A percentile compares a stretch with the other conserved stretches of the same genome.
Conservation (phyloP, 805 yeast genomes). For the Lachancea kluyveri region DNA sequence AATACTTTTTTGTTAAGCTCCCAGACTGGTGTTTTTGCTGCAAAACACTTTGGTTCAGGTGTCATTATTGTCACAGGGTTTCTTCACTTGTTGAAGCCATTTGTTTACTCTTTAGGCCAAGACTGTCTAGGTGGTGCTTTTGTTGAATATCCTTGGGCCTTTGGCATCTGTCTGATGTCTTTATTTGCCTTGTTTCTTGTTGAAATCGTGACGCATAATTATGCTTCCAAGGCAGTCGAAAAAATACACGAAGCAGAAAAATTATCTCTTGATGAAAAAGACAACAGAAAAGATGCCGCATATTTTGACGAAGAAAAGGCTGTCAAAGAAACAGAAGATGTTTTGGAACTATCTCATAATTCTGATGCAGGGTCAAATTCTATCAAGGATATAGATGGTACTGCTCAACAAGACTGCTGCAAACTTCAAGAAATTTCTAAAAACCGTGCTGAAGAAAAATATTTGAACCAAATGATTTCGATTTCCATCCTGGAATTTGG, state of each 20-base stretch:
- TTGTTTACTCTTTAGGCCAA: too few relatives aligned
- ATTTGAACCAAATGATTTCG: conserved; percentile 48
- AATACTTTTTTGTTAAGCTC: too few relatives aligned
- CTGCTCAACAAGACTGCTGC: too few relatives aligned
- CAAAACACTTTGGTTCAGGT: conserved; percentile 78
- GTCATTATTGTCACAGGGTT: conserved; percentile 80
- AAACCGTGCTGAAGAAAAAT: conserved; percentile 39
- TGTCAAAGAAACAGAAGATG: too few relatives aligned
- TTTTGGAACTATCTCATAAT: too few relatives aligned
- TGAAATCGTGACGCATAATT: conserved; percentile 43
- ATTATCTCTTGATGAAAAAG: too few relatives aligned
- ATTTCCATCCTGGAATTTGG: conserved; percentile 70
- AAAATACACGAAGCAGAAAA: too few relatives aligned
- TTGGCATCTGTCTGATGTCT: conserved; percentile 45
- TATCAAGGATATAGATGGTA: too few relatives aligned
- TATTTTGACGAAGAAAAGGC: too few relatives aligned
- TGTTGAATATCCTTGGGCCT: conserved; percentile 48
- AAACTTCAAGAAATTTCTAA: too few relatives aligned
- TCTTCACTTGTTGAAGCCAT: conserved; percentile 62
- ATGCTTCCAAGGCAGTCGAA: conserved; percentile 34
- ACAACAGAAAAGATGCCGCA: too few relatives aligned
- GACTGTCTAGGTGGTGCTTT: conserved; percentile 48
- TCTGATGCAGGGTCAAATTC: too few relatives aligned
- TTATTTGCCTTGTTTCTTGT: conserved; percentile 40
- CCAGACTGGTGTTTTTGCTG: conserved; percentile 59